These are phyloP conservation scores for Gaillardinia entomophila DNA, from an alignment of 805 yeast species.

Conservation along the genomic window DNA sequence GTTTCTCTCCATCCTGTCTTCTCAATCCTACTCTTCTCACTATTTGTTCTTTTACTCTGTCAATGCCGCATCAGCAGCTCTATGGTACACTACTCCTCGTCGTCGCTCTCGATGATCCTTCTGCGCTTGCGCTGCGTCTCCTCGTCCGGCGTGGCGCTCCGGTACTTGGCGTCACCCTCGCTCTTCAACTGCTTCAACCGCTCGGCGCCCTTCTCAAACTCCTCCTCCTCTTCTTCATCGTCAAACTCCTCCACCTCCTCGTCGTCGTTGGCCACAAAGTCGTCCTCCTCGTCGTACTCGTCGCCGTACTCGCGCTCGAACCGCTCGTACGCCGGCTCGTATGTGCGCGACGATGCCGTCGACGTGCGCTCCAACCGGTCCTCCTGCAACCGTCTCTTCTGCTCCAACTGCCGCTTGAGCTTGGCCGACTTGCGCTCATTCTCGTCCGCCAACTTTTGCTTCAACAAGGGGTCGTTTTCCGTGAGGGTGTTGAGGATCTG, in stretches of 20 bases:
- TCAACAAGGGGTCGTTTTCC: slow-evolving; percentile 63
- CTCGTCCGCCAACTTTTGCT: slow-evolving; percentile 62
- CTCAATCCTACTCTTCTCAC: too few species aligned
- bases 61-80: too few species aligned
- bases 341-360: slow-evolving; percentile 7
- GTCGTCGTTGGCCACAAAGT: slow-evolving; percentile 40
- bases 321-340: slow-evolving; percentile 34
- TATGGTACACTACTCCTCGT: slow-evolving; percentile 41
- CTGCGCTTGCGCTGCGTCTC: slow-evolving; percentile 38
- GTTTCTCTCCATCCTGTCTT: too few species aligned
- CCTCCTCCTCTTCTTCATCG: slow-evolving; percentile 45
- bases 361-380: slow-evolving; percentile 50
- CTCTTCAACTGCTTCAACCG: slow-evolving; percentile 50
- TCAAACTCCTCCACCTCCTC: slow-evolving; percentile 30
- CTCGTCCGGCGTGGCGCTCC: slow-evolving; percentile 17
- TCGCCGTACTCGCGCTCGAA: slow-evolving; percentile 32
- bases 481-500: slow-evolving; percentile 49
- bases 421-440: slow-evolving; percentile 52
- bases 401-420: slow-evolving; percentile 62
- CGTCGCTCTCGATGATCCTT: slow-evolving; percentile 45
- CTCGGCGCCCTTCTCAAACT: slow-evolving; percentile 51
- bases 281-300: slow-evolving; percentile 27
- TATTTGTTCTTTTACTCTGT: too few species aligned
- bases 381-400: slow-evolving; percentile 50
- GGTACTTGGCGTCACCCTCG: slow-evolving; percentile 50